phyloP scores from a whole-genome alignment of 2,329 filamentous ascomycete species.

The Colletotrichum orchidophilum region DNA sequence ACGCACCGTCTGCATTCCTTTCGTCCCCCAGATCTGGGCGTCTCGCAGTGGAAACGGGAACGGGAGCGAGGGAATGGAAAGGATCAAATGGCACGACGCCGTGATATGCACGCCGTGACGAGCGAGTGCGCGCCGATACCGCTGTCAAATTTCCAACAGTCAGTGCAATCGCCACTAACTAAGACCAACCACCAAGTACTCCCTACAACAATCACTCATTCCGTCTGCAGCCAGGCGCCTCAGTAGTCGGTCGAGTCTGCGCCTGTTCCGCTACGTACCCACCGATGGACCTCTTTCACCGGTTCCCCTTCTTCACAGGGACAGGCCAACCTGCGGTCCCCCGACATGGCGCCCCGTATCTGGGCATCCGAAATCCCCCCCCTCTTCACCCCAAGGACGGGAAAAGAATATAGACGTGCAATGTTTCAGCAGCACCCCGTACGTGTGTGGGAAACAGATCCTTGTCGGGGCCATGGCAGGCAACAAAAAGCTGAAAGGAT shows the following conservation, averaged over 20 bases:
- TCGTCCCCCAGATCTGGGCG: not conserved
- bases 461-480: not conserved
- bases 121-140: not conserved
- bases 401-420: not conserved
- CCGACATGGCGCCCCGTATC: not conserved
- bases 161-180: not conserved
- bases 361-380: conserved; percentile 20
- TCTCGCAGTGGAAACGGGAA: not conserved
- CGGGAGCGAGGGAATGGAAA: not conserved
- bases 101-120: not conserved
- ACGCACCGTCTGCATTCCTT: not conserved
- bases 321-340: conserved; percentile 2
- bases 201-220: not conserved
- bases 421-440: conserved; percentile 21
- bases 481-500: not conserved
- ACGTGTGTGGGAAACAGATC: conserved; percentile 8
- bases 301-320: conserved; percentile 1
- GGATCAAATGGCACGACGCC: not conserved
- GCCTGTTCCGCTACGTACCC: not conserved
- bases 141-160: not conserved
- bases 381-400: not conserved
- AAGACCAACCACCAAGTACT: not conserved
- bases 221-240: not conserved
- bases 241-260: not conserved
- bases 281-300: not conserved